Base-by-base conservation (phyloP, 495 filamentous ascomycete species). In the Paragyromitra xinjiangensis region DNA sequence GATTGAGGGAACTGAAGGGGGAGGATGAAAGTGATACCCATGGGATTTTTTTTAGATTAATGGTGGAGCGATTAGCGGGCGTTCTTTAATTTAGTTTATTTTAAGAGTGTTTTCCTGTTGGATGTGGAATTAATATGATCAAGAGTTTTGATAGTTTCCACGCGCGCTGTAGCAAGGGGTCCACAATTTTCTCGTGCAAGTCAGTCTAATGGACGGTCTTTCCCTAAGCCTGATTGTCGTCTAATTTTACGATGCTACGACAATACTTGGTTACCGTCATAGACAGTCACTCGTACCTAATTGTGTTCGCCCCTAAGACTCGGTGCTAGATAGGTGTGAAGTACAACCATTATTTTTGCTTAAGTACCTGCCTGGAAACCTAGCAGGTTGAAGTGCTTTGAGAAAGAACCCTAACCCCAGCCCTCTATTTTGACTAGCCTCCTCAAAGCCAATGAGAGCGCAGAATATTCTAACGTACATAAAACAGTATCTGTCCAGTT, bases 1-100 rank as follows among this genome's bases (percentile, higher is more conserved):
- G 84, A 85, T 19, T 71, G 48, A 77, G 22, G 3, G 29, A 44
- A 11, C 5, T 14, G 51, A 6, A 45, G 39, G 7, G 24, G 29
- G 39, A 39, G 22, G 8, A 26, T 14, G 51, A 34, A 45, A 9
- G 29, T 6, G 29, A 56, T 56, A 56, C 53, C 53, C 11, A 56
- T n/a, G 19, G 1, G 0, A n/a, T n/a, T 56, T 11, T n/a, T 56
- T 11, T 56, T 56, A 29, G 51, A 22, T 55, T 24, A 26, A 24
- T 55, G n/a, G 22, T 19, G 53, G 53, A 26, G 22, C 11, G 53
- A 22, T 26, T 14, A 56, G 24, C 24, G 24, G 53, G 53, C 8
- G 8, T 56, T 26, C 26, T 12, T 56, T 56, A 26, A 26, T 26
- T 22, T 9, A 9, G 53, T 11, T 24, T 29, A 29, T 56, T 56